These are phyloP conservation scores for Selenicereus undatus DNA, from an alignment of 148 eudicot genomes.

Conservation along the genomic window DNA sequence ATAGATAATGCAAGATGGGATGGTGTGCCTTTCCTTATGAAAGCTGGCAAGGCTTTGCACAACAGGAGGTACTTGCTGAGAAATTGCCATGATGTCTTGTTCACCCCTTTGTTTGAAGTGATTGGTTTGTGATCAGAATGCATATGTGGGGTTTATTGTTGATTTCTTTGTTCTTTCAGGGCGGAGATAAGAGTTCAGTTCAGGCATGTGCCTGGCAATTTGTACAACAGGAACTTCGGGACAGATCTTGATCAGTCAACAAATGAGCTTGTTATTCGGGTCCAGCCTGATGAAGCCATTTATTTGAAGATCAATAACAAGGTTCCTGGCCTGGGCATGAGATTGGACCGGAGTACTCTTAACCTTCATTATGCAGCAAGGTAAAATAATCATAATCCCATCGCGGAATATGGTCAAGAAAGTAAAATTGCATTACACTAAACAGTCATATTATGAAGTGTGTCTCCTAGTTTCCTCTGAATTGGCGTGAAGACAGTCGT, in stretches of 20 bases:
- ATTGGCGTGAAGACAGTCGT: neutral
- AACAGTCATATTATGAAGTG: neutral
- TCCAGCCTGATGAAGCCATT: slow-evolving; percentile 93
- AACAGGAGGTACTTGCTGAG: slow-evolving; percentile 50
- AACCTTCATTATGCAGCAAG: slow-evolving; percentile 91
- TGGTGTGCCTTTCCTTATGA: slow-evolving; percentile 97
- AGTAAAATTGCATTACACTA: neutral
- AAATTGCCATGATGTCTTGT: neutral
- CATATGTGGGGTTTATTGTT: neutral
- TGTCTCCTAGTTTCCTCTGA: neutral
- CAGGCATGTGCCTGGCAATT: slow-evolving; percentile 89
- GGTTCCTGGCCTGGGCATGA: slow-evolving; percentile 93
- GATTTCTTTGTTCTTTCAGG: slow-evolving; percentile 36
- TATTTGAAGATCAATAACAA: slow-evolving; percentile 90
- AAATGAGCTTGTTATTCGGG: slow-evolving; percentile 93
- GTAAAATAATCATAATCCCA: slow-evolving; percentile 30
- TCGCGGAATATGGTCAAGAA: too few species aligned
- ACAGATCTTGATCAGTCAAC: slow-evolving; percentile 82
- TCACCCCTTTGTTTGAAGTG: neutral
- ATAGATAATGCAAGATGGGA: slow-evolving; percentile 98
- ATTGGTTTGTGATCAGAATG: neutral
- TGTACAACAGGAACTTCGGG: slow-evolving; percentile 69
- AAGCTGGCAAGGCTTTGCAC: slow-evolving; percentile 95
- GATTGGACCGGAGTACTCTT: slow-evolving; percentile 89
- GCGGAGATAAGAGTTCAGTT: slow-evolving; percentile 94